Base-by-base conservation (phyloP, 2,329 filamentous ascomycete species). In the Diplodia corticola region DNA sequence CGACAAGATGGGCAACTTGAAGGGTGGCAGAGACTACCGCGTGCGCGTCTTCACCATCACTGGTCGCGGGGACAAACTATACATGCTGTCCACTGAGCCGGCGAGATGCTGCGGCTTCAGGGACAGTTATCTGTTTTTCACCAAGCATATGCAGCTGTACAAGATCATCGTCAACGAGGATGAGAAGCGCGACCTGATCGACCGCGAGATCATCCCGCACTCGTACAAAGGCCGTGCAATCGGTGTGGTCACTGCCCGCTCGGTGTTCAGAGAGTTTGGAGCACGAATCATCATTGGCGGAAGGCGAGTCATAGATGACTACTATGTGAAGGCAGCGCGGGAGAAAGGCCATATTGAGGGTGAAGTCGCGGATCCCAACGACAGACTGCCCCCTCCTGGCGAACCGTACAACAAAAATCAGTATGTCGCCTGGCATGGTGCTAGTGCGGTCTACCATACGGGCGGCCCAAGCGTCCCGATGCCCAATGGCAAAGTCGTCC, bases 381-480 rank as follows among this genome's bases (percentile, higher is more conserved):
- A 99, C 78, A 85, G 84, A 68, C 85, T 93, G 49, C 86, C 93
- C 28, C 85, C 86, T 9, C 82, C 84, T n/a, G 91, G 90, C 46
- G 90, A 96, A 75, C 84, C 89, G n/a, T 99, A 99, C 84, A 97
- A 99, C 83, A 93, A 94, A 80, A 99, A 99, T 75, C 93, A 97
- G 77, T 99, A 97, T 75, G 95, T 99, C 30, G 95, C 95, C 30
- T 99, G 95, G 95, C 93, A 97, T 76, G 95, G 95, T 59, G 95
- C 95, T 55, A 98, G 94, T 77, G 89, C 91, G 46, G 95, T 99
- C 26, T 99, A 99, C 76, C 93, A 98, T 76, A 92, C 91, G 13
- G 89, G 88, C 66, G 86, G 85, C 1, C 91, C 92, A 1, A 88
- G 89, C 24, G 88, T 91, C n/a, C 92, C 92, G 2, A 82, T 89